Percentiles rank a stretch among this genome's conserved stretches.
These are phyloP conservation scores for Ophiobolus disseminans DNA, from an alignment of 2,329 filamentous ascomycete genomes.

Conservation along the genomic window DNA sequence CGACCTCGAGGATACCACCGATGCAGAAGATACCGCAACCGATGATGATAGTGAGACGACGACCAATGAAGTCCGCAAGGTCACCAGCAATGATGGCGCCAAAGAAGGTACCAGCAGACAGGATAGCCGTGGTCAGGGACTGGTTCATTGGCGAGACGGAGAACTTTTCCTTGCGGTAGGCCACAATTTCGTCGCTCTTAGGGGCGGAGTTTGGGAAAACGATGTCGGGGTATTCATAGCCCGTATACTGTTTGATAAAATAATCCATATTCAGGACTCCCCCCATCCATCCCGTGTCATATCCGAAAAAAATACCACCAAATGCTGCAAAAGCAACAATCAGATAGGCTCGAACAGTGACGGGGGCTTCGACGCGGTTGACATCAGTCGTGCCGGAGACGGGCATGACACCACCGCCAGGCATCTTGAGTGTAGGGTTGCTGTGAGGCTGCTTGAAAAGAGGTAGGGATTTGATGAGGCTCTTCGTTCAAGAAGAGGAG, in stretches of 20 bases:
- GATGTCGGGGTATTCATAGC: slow-evolving; percentile 37
- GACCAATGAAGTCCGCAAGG: slow-evolving; percentile 70
- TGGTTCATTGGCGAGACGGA: slow-evolving; percentile 47
- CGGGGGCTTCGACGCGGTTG: slow-evolving; percentile 61
- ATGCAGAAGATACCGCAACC: slow-evolving; percentile 67
- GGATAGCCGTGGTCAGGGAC: slow-evolving; percentile 74
- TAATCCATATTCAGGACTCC: slow-evolving; percentile 62
- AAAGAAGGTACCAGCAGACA: slow-evolving; percentile 79
- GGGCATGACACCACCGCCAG: slow-evolving; percentile 45
- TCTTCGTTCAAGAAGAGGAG: slow-evolving; percentile 26
- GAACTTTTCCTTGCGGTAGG: slow-evolving; percentile 63
- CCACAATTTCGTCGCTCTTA: slow-evolving; percentile 63
- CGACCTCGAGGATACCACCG: slow-evolving; percentile 65
- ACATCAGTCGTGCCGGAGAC: slow-evolving; percentile 56
- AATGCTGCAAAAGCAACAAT: slow-evolving; percentile 59
- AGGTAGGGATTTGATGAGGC: slow-evolving; percentile 18
- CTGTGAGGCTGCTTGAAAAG: slow-evolving; percentile 12
- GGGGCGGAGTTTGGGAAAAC: slow-evolving; percentile 57
- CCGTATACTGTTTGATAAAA: slow-evolving; percentile 49
- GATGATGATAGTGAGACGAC: slow-evolving; percentile 68
- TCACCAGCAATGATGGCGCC: slow-evolving; percentile 67
- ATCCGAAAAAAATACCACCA: slow-evolving; percentile 71
- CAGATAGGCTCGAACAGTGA: slow-evolving; percentile 56
- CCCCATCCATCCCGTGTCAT: slow-evolving; percentile 80
- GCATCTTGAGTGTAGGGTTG: slow-evolving; percentile 37